Conservation (phyloP, 768 basidiomycete genomes). For the Naganishia randhawae region DNA sequence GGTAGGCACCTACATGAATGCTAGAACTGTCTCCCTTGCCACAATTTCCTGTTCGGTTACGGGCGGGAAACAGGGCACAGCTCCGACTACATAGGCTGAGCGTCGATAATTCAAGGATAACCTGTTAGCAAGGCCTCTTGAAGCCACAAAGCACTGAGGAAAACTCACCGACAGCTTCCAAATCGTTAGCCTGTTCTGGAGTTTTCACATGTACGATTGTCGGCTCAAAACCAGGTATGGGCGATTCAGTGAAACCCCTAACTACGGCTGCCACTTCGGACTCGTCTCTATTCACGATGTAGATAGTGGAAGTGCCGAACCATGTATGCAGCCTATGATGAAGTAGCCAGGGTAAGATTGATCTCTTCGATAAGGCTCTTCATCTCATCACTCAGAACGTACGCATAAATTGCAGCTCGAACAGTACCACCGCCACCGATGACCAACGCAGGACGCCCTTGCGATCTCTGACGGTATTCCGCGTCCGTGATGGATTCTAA, state of each 20-base stretch:
- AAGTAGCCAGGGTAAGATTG: no score
- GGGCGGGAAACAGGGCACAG: conserved; percentile 39
- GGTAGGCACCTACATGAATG: conserved; percentile 30
- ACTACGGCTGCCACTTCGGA: conserved; percentile 36
- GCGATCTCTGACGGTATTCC: conserved; percentile 23
- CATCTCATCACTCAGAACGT: background rate
- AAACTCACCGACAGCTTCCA: conserved; percentile 33
- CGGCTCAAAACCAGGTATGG: conserved; percentile 32
- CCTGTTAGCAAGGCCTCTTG: background rate
- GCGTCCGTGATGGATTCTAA: background rate
- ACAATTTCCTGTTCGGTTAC: conserved; percentile 32
- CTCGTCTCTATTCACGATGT: conserved; percentile 41
- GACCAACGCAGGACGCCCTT: conserved; percentile 24
- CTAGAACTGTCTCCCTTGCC: conserved; percentile 34
- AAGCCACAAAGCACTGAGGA: background rate
- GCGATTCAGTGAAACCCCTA: conserved; percentile 30
- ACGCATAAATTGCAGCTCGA: conserved; percentile 36
- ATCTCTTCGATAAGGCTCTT: background rate
- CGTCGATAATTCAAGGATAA: background rate
- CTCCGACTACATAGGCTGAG: conserved; percentile 36
- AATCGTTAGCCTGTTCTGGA: conserved; percentile 33
- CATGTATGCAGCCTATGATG: conserved; percentile 23
- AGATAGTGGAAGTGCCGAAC: conserved; percentile 36
- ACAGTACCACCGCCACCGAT: conserved; percentile 40
- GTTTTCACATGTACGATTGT: conserved; percentile 36